Percentiles rank a stretch among this genome's conserved stretches.
Evolutionary conservation across 805 yeast genomes (phyloP).

Genomic region (Gaillardinia entomophila): DNA sequence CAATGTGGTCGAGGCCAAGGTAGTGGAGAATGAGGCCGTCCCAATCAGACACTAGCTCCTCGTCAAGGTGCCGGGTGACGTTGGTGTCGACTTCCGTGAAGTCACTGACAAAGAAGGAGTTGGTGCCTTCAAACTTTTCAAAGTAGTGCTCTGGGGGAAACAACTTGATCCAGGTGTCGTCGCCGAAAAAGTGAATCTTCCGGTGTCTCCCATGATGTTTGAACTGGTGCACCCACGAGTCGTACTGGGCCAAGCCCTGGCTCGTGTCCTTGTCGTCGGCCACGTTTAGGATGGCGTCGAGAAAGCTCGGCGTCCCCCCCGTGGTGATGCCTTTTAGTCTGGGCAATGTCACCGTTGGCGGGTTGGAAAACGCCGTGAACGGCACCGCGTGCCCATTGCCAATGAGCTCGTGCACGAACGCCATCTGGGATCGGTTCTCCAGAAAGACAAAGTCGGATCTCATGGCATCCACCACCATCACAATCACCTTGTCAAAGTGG

Average conservation of each 20-base stretch:
- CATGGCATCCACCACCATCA: constrained; percentile 91
- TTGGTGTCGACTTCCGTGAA: constrained; percentile 90
- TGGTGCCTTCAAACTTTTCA: constrained; percentile 72
- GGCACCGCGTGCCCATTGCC: constrained; percentile 71
- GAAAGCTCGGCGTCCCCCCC: constrained; percentile 89
- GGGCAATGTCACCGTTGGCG: constrained; percentile 96
- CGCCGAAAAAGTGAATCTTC: constrained; percentile 82
- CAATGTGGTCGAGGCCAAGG: constrained; percentile 93
- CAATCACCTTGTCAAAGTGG: constrained; percentile 60
- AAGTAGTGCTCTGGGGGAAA: constrained; percentile 62
- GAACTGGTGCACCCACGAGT: constrained; percentile 83
- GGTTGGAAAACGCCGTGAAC: constrained; percentile 85
- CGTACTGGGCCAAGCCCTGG: constrained; percentile 65
- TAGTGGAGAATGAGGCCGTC: constrained; percentile 86
- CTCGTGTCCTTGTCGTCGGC: constrained; percentile 82
- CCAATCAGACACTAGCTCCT: constrained; percentile 59
- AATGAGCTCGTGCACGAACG: constrained; percentile 58
- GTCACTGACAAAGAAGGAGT: constrained; percentile 91
- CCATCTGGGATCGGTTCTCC: constrained; percentile 53
- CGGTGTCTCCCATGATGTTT: constrained; percentile 13
- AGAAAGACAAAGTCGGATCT: constrained; percentile 82
- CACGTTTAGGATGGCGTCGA: constrained; percentile 90
- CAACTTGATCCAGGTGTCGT: constrained; percentile 94
- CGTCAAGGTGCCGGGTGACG: constrained; percentile 80
- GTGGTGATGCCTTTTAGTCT: constrained; percentile 90